Evolutionary conservation across 2,329 filamentous ascomycete species (phyloP).

Genomic region (Calonectria hawksworthii): DNA sequence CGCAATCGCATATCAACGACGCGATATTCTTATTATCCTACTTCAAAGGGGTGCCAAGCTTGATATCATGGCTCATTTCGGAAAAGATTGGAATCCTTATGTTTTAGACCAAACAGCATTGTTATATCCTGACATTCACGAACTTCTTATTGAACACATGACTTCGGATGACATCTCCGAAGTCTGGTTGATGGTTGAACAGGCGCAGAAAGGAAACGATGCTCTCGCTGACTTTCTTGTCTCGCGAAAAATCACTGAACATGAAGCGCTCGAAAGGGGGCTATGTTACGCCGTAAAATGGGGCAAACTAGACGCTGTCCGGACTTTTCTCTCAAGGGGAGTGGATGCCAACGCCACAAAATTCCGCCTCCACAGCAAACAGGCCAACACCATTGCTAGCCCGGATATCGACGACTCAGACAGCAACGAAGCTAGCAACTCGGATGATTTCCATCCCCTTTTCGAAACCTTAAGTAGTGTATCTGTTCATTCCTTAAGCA

Average conservation of each 20-base stretch:
- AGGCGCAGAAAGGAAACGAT: neutral
- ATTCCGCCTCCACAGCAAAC: neutral
- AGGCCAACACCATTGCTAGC: neutral
- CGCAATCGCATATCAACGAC: neutral
- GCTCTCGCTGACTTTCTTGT: neutral
- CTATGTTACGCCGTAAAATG: neutral
- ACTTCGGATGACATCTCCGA: neutral
- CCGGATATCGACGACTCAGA: neutral
- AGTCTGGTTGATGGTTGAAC: neutral
- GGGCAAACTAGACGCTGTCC: neutral
- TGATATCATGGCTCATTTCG: too few species aligned
- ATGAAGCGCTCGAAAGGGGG: neutral
- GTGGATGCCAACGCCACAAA: neutral
- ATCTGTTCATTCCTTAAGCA: fast-evolving
- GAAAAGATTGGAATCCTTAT: too few species aligned
- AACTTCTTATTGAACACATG: neutral
- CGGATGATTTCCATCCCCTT: neutral
- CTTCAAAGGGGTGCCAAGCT: neutral
- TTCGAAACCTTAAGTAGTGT: neutral
- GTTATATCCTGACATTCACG: neutral
- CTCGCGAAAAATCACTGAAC: neutral
- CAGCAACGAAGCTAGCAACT: neutral
- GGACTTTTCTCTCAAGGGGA: neutral
- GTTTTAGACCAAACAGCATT: neutral
- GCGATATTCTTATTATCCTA: neutral